A percentile compares a stretch with the other conserved stretches of the same genome.
Conservation (phyloP, 495 filamentous ascomycete genomes). For the Letharia columbiana region DNA sequence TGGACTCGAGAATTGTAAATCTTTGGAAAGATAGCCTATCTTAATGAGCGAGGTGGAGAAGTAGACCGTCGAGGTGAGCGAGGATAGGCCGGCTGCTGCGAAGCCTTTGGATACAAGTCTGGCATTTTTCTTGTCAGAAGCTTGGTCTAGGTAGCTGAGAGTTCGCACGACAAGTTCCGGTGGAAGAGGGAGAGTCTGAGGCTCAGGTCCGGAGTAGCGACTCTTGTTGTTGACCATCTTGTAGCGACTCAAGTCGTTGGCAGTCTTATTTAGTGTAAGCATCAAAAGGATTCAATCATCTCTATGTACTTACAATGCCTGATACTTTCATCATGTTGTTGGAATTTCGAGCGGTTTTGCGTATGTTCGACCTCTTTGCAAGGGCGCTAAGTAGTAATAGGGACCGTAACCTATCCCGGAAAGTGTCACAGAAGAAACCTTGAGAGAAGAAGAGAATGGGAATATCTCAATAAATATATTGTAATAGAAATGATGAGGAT, state of each 20-base stretch:
- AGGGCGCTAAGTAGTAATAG: neutral
- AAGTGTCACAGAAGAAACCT: neutral
- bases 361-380: neutral
- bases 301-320: neutral
- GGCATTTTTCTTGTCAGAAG: neutral
- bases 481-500: neutral
- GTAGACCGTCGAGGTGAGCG: neutral
- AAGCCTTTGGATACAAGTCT: slow-evolving; percentile 2
- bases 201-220: neutral
- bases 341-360: neutral
- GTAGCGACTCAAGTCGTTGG: neutral
- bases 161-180: neutral
- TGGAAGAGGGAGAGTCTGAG: neutral
- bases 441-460: neutral
- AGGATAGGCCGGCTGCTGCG: neutral
- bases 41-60: slow-evolving; percentile 3
- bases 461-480: neutral
- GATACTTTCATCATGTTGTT: neutral
- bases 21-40: neutral
- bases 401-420: neutral
- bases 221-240: neutral
- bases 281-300: neutral
- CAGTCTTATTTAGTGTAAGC: neutral
- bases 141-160: neutral
- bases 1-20: neutral